Conservation (phyloP, 768 basidiomycete genomes). For the Trametes villosa region DNA sequence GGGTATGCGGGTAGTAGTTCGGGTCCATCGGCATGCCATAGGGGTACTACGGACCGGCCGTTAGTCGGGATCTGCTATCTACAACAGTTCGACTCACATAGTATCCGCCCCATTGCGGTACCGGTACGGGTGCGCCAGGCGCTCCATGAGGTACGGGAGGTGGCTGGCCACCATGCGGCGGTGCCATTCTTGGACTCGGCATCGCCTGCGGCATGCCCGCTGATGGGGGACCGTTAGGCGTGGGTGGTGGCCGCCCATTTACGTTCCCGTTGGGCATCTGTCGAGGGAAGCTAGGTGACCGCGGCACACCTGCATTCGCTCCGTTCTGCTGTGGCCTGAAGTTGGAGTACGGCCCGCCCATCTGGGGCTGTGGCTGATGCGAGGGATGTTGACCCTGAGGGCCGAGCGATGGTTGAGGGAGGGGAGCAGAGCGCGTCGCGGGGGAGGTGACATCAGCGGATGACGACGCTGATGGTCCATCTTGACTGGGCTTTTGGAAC, state of each 20-base stretch:
- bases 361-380: conserved; percentile 42
- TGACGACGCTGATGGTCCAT: conserved; percentile 29
- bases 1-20: conserved; percentile 44
- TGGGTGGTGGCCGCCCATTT: conserved; percentile 44
- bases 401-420: conserved; percentile 49
- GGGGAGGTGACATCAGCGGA: conserved; percentile 59
- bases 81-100: conserved; percentile 50
- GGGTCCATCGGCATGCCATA: conserved; percentile 46
- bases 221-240: conserved; percentile 14
- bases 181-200: conserved; percentile 69
- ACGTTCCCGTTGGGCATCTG: conserved; percentile 63
- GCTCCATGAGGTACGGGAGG: conserved; percentile 53
- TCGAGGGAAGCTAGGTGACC: conserved; percentile 70
- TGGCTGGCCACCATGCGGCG: conserved; percentile 58
- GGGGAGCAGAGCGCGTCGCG: conserved; percentile 54
- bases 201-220: conserved; percentile 52
- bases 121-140: conserved; percentile 40
- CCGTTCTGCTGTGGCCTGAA: conserved; percentile 50
- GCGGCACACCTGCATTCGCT: conserved; percentile 41
- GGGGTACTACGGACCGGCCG: conserved; percentile 41
- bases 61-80: background rate
- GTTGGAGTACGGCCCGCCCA: conserved; percentile 45
- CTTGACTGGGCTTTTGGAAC: conserved; percentile 53
- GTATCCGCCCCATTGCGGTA: conserved; percentile 50
- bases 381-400: conserved; percentile 34